Evolutionary conservation across 805 yeast genomes (phyloP).

Genomic region (Saccharomycopsis oosterbeekiorum): DNA sequence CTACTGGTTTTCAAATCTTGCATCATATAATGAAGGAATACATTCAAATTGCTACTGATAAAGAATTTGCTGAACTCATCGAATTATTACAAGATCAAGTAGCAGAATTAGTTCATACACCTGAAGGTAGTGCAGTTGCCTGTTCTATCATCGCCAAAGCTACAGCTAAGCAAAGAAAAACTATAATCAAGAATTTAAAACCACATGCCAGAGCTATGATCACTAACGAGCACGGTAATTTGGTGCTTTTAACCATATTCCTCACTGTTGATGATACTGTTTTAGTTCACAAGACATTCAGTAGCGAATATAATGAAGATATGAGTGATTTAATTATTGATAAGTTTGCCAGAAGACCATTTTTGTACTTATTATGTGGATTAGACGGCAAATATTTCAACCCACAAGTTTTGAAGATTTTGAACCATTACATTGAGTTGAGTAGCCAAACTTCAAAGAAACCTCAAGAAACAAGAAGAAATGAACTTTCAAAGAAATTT

Average conservation of each 20-base stretch:
- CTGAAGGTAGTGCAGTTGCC: constrained; percentile 91
- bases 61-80: constrained; percentile 69
- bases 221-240: constrained; percentile 77
- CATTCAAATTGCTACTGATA: constrained; percentile 56
- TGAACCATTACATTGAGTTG: constrained; percentile 49
- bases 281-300: constrained; percentile 63
- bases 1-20: constrained; percentile 89
- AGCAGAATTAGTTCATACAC: constrained; percentile 92
- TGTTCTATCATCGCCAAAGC: constrained; percentile 70
- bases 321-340: constrained; percentile 50
- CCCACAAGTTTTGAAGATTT: constrained; percentile 53
- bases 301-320: constrained; percentile 40
- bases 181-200: constrained; percentile 60
- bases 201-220: constrained; percentile 68
- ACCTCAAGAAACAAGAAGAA: constrained; percentile 65
- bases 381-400: constrained; percentile 74
- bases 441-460: constrained; percentile 69
- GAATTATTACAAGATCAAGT: constrained; percentile 79
- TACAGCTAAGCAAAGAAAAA: constrained; percentile 86
- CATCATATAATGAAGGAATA: constrained; percentile 96
- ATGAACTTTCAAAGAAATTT: constrained; percentile 55
- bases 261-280: constrained; percentile 93
- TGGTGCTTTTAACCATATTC: constrained; percentile 67
- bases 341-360: constrained; percentile 82
- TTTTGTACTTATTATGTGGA: constrained; percentile 70